Conservation (phyloP, 352 stramenopile genomes). For the Globisporangium uncinulatum region DNA sequence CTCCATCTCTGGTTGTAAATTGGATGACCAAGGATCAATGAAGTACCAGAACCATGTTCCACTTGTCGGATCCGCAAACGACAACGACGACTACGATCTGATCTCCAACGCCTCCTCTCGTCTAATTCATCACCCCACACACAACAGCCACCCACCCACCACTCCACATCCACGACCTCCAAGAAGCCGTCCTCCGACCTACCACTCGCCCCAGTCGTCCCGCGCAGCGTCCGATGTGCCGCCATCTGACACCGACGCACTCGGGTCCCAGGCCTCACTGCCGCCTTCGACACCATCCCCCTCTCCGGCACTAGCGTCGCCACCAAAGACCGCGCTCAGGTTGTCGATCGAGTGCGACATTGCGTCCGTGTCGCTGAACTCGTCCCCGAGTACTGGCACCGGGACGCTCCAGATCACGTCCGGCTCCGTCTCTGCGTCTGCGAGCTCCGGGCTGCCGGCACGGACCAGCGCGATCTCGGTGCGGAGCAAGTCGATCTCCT, state of each 20-base stretch:
- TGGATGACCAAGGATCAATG: too few relatives aligned
- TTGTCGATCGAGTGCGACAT: constrained; percentile 13
- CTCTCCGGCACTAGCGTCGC: background rate
- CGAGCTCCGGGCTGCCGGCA: constrained; percentile 3
- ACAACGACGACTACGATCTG: too few relatives aligned
- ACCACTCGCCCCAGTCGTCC: constrained; percentile 17
- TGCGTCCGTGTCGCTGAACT: constrained; percentile 12
- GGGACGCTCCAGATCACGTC: constrained; percentile 14
- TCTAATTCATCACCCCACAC: too few relatives aligned
- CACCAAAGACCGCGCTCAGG: too few relatives aligned
- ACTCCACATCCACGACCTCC: too few relatives aligned
- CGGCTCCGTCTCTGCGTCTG: constrained; percentile 7
- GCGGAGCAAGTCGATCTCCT: constrained; percentile 23
- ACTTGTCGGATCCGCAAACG: too few relatives aligned
- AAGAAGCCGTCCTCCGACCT: too few relatives aligned
- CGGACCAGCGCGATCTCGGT: constrained; percentile 18
- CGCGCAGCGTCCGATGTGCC: constrained; percentile 4
- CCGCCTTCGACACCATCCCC: background rate
- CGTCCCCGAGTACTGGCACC: constrained; percentile 12
- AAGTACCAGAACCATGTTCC: too few relatives aligned
- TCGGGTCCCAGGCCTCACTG: constrained; percentile 1
- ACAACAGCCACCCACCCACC: too few relatives aligned
- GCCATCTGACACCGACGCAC: constrained; percentile 7
- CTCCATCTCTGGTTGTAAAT: too few relatives aligned
- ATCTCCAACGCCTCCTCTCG: too few relatives aligned